Evolutionary conservation across 345 rosid genomes (phyloP), one percentile per base, ranked within the genome.

Genomic region (Eucalyptus camaldulensis): DNA sequence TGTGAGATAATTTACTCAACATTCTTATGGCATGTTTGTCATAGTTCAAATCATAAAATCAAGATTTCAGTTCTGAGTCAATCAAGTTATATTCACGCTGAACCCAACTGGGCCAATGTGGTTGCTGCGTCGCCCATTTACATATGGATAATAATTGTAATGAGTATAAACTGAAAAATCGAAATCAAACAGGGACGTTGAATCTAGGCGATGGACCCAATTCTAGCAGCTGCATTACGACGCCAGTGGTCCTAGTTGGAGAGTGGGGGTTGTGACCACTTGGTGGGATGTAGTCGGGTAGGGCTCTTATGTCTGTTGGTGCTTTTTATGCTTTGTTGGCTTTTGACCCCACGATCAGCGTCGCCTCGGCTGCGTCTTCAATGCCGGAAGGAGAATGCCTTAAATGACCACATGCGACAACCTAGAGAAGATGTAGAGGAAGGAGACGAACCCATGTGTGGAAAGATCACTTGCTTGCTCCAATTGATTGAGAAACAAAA

Each of bases 41-140:
- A 22, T 37, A 5, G 13, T 17, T 3, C 45, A 72, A 11, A 24
- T 0, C 2, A 24, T 76, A 5, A 11, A 33, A 16, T 19, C 2
- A 37, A 40, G 1, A 37, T 37, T 5, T 37, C 83, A 6, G 5
- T 44, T 19, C 13, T 11, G 0, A 10, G 1, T 21, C 45, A 10
- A 37, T 19, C 7, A 2, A 0, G 3, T 37, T 72, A 6, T 5
- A 56, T 24, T 19, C 12, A 37, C 1, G 0, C 13, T 2, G 5
- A 40, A 19, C 1, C 14, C 3, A 37, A 37, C 1, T 3, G 5
- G 8, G 0, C 14, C 8, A 0, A 0, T 72, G 4, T 14, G 5
- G 0, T 21, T 76, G 14, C 27, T 76, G 8, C 25, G 7, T 72
- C 2, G 1, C 25, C 2, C 8, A 1, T 33, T 24, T 37, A 72